Base-by-base conservation (phyloP, 1,284 basidiomycete genomes). In the Pisolithus thermaeus region DNA sequence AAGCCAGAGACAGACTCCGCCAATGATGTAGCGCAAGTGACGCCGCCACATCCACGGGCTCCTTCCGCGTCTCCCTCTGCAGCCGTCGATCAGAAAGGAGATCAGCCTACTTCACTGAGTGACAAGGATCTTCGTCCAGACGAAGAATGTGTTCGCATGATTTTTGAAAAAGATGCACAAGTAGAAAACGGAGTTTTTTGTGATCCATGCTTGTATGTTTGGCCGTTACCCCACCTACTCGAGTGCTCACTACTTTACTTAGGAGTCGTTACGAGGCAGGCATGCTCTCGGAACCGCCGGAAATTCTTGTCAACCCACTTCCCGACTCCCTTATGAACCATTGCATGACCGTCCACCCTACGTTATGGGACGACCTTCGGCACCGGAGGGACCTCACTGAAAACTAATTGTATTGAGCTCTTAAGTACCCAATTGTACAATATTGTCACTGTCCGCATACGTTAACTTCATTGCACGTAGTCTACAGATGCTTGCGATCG, bases 161-260 rank as follows among this genome's bases (percentile, higher is more conserved):
- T 80, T 41, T 77, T 78, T 44, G 74, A 73, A 35, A 67, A 68
- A 35, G 74, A 74, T 14, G 69, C 67, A 7, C 66, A 69, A 46
- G 64, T 70, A 28, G 62, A 61, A 43, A 64, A 68, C n/a, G 63
- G 60, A 14, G 65, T 72, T 49, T 67, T 64, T 50, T 83, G 80
- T 54, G 65, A 61, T 51, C 65, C 80, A 48, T 84, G 81, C 73
- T 58, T 66, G 81, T 81, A 52, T 60, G 80, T 71, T 36, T 42
- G 47, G 39, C 46, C 32, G 49, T 46, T 23, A 35, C 28, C 16
- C 9, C 30, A 14, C 49, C 18, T 14, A 12, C 5, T 16, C 9
- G 5, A 14, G 38, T 35, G 38, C 35, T 45, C 38, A 51, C 32
- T n/a, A 9, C 44, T 50, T 37, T 30, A 4, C 42, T 42, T 36